phyloP scores from a whole-genome alignment of 2,329 filamentous ascomycete species.

The Aspergillus viridinutans region DNA sequence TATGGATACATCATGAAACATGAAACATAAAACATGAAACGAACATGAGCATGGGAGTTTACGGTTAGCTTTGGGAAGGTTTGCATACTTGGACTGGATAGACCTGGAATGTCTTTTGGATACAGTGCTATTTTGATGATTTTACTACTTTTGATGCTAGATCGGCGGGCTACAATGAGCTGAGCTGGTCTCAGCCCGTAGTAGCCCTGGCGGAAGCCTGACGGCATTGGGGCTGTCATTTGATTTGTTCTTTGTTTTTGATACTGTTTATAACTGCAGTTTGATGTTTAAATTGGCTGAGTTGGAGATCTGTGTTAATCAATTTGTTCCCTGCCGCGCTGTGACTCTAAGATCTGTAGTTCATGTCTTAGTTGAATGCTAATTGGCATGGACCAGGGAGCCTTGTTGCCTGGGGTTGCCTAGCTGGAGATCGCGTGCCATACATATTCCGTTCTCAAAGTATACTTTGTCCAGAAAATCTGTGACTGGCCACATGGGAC shows the following conservation, averaged over 20 bases:
- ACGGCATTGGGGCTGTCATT: background rate
- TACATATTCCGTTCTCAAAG: background rate
- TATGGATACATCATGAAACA: conserved; percentile 3
- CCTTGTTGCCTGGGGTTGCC: background rate
- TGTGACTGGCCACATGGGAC: no score
- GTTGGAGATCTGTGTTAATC: background rate
- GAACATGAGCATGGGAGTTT: conserved; percentile 3
- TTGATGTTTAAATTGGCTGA: background rate
- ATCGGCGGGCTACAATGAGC: background rate
- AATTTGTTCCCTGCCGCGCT: background rate
- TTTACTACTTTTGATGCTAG: background rate
- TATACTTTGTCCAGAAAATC: background rate
- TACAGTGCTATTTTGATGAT: background rate
- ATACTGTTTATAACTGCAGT: background rate
- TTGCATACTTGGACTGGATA: background rate
- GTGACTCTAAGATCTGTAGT: background rate
- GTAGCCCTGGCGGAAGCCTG: background rate
- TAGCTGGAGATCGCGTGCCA: background rate
- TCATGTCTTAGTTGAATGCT: background rate
- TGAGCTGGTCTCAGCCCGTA: background rate
- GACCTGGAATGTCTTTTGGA: background rate
- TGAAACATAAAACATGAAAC: background rate
- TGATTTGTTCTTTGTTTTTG: background rate
- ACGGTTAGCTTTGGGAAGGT: background rate
- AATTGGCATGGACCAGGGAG: background rate